phyloP scores from a whole-genome alignment of 2,329 filamentous ascomycete species.

The Fusarium torreyae region DNA sequence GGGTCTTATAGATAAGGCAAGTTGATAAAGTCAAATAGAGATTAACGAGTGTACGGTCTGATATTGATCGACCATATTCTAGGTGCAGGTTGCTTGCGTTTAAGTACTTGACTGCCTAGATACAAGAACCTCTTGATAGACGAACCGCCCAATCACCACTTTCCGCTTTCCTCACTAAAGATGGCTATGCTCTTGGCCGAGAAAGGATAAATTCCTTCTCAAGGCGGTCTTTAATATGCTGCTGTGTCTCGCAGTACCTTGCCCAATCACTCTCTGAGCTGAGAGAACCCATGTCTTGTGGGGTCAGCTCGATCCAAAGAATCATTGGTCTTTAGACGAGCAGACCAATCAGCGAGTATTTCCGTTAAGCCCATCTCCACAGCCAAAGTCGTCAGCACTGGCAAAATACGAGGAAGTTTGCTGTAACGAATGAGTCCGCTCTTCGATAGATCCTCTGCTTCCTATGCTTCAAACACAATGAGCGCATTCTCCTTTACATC shows the following conservation, averaged over 20 bases:
- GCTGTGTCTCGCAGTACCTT: neutral
- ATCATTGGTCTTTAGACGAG: too few relatives aligned
- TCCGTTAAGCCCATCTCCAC: too few relatives aligned
- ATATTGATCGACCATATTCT: neutral
- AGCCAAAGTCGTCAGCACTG: too few relatives aligned
- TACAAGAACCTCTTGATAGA: slow-evolving; percentile 10
- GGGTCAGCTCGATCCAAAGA: too few relatives aligned
- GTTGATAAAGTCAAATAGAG: neutral
- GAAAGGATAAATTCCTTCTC: neutral
- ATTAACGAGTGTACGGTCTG: slow-evolving; percentile 7
- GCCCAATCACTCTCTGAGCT: neutral
- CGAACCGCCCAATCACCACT: neutral
- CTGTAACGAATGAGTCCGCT: neutral
- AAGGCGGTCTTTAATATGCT: neutral
- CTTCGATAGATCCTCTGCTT: too few relatives aligned
- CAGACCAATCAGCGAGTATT: too few relatives aligned
- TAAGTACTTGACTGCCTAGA: neutral
- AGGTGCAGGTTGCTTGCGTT: neutral
- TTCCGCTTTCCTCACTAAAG: neutral
- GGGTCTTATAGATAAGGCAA: too few relatives aligned
- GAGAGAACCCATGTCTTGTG: neutral
- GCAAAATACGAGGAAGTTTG: too few relatives aligned
- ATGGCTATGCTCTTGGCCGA: slow-evolving; percentile 2
- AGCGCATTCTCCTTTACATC: neutral
- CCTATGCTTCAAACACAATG: neutral